Conservation (phyloP, 768 basidiomycete genomes). For the Terana coerulea region DNA sequence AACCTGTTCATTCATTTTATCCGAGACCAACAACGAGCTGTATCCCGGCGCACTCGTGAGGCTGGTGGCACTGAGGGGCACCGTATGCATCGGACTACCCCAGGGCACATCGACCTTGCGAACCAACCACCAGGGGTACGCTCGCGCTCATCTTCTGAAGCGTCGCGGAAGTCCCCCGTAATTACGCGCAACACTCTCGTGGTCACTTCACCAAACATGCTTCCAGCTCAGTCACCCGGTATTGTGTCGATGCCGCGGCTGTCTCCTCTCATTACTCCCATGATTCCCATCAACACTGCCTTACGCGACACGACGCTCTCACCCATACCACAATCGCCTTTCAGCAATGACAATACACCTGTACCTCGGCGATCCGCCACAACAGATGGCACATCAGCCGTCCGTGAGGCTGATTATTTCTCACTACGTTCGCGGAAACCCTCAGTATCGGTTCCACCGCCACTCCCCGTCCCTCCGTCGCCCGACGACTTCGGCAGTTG, state of each 20-base stretch:
- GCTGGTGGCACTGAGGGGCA: slow-evolving; percentile 18
- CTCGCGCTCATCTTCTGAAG: slow-evolving; percentile 28
- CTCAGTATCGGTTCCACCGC: slow-evolving; percentile 37
- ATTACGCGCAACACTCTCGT: slow-evolving; percentile 39
- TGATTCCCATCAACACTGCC: slow-evolving; percentile 40
- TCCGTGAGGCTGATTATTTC: slow-evolving; percentile 51
- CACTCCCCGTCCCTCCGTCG: slow-evolving; percentile 24
- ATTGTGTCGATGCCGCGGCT: slow-evolving; percentile 31
- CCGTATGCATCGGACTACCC: slow-evolving; percentile 20
- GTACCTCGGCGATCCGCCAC: slow-evolving; percentile 11
- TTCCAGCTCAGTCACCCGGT: slow-evolving; percentile 58
- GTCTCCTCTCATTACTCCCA: slow-evolving; percentile 53
- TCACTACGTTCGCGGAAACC: slow-evolving; percentile 40
- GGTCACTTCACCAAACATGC: slow-evolving; percentile 59
- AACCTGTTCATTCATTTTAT: slow-evolving; percentile 83
- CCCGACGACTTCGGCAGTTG: slow-evolving; percentile 48
- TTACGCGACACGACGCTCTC: slow-evolving; percentile 23
- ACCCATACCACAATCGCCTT: slow-evolving; percentile 26
- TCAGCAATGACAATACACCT: slow-evolving; percentile 18
- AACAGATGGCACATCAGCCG: not conserved
- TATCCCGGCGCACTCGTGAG: slow-evolving; percentile 22
- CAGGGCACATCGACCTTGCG: slow-evolving; percentile 25
- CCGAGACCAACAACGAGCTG: slow-evolving; percentile 53
- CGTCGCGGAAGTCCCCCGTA: slow-evolving; percentile 15
- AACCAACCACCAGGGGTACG: slow-evolving; percentile 20